Percentiles rank a stretch among this genome's conserved stretches.
These are phyloP conservation scores for Heliosperma pusillum DNA, from an alignment of 148 eudicot genomes.

Conservation along the genomic window DNA sequence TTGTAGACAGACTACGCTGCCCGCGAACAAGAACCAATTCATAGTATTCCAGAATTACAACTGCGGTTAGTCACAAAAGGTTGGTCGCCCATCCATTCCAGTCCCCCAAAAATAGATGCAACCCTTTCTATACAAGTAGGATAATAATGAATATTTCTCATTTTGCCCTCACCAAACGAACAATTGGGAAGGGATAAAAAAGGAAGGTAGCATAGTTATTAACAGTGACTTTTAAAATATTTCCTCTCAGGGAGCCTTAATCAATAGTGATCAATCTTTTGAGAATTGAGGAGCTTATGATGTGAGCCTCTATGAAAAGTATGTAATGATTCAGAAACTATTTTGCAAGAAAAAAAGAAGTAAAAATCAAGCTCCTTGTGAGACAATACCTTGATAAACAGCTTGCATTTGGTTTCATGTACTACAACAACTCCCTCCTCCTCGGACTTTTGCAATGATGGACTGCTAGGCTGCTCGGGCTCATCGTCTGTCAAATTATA, in stretches of 20 bases:
- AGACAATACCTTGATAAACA: conserved; percentile 70
- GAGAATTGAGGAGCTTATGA: background rate
- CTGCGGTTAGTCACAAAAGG: too few species aligned
- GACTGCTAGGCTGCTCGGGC: conserved; percentile 87
- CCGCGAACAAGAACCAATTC: background rate
- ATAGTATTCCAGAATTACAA: background rate
- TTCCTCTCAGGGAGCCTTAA: background rate
- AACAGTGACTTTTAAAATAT: background rate
- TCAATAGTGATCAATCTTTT: background rate
- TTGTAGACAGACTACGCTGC: background rate
- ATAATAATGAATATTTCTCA: too few species aligned
- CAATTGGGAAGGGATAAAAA: too few species aligned
- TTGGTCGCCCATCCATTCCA: too few species aligned
- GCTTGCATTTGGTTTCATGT: conserved; percentile 95
- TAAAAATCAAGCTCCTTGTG: background rate
- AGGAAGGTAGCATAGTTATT: background rate
- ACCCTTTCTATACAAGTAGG: background rate
- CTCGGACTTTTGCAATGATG: conserved; percentile 77
- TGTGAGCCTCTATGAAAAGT: background rate
- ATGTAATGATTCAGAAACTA: background rate
- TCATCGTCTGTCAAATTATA: conserved; percentile 56
- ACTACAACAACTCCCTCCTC: conserved; percentile 76
- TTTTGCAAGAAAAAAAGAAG: background rate
- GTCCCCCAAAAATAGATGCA: background rate
- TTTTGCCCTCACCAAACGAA: too few species aligned